A percentile compares a stretch with the other conserved stretches of the same genome.
Conservation (phyloP, 2,329 filamentous ascomycete genomes). For the Dactylonectria macrodidyma region DNA sequence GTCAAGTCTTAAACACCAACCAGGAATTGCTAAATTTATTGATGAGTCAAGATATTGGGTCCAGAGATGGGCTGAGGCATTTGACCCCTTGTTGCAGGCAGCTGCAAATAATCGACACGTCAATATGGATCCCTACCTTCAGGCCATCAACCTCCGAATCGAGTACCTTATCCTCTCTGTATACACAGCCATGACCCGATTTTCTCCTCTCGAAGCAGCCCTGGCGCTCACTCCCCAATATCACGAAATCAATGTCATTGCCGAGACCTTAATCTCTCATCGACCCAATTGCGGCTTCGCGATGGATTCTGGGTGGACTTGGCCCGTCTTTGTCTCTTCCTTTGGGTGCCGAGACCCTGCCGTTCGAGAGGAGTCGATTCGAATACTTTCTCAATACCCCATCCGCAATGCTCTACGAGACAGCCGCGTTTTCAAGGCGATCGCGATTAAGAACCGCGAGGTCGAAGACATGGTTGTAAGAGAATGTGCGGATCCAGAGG, state of each 20-base stretch:
- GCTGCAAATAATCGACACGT: conserved; percentile 43
- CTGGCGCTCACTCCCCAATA: conserved; percentile 59
- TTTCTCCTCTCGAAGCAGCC: conserved; percentile 54
- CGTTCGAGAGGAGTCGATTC: conserved; percentile 57
- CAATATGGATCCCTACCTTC: conserved; percentile 49
- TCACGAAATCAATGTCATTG: conserved; percentile 57
- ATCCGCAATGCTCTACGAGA: conserved; percentile 62
- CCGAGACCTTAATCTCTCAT: conserved; percentile 54
- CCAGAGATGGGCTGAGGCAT: conserved; percentile 57
- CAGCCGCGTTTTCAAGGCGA: conserved; percentile 57
- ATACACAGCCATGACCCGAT: conserved; percentile 57
- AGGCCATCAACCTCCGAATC: conserved; percentile 58
- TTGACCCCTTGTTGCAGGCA: conserved; percentile 53
- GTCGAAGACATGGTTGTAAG: conserved; percentile 51
- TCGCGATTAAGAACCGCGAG: conserved; percentile 56
- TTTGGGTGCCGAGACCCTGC: conserved; percentile 58
- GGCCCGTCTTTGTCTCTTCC: conserved; percentile 59
- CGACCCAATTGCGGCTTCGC: conserved; percentile 58
- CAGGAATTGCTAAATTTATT: conserved; percentile 51
- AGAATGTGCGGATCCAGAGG: conserved; percentile 50
- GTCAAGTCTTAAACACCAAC: conserved; percentile 49
- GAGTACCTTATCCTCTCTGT: conserved; percentile 61
- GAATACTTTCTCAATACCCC: conserved; percentile 58
- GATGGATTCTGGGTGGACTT: conserved; percentile 63
- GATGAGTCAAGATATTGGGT: conserved; percentile 57